Percentiles rank a stretch among this genome's conserved stretches.
phyloP scores from a whole-genome alignment of 129 eudicot genomes.

The Logfia minima region DNA sequence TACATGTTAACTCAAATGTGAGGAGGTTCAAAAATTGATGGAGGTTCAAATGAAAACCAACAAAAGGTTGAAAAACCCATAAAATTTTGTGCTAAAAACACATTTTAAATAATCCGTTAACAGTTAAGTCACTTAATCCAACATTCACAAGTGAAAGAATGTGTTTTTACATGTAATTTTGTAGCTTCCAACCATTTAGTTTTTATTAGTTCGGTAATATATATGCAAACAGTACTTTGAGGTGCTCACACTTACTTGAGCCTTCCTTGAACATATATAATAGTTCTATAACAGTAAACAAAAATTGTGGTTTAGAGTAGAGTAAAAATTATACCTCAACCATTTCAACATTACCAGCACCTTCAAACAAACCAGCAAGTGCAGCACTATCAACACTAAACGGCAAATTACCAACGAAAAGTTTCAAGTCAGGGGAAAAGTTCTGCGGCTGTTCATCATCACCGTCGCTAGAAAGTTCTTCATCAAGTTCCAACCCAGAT shows the following conservation, averaged over 20 bases:
- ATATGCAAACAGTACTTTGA: too few species aligned
- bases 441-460: slow-evolving; percentile 37
- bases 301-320: slow-evolving; percentile 1
- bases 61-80: background rate
- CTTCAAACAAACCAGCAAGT: slow-evolving; percentile 79
- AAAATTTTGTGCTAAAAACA: too few species aligned
- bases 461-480: slow-evolving; percentile 30
- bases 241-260: background rate
- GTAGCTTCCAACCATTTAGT: too few species aligned
- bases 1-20: too few species aligned
- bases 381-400: slow-evolving; percentile 77
- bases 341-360: slow-evolving; percentile 90
- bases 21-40: background rate
- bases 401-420: slow-evolving; percentile 90
- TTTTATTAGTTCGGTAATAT: background rate
- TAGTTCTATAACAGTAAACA: background rate
- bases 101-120: background rate
- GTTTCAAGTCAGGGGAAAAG: slow-evolving; percentile 77
- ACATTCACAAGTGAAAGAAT: too few species aligned
- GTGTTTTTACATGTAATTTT: too few species aligned
- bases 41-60: background rate
- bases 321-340: slow-evolving; percentile 68
- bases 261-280: background rate
- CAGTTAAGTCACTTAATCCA: too few species aligned
- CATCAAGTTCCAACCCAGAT: slow-evolving; percentile 47